Evolutionary conservation across 345 rosid genomes (phyloP), one percentile per base, ranked within the genome.

Genomic region (Garcia nutans): DNA sequence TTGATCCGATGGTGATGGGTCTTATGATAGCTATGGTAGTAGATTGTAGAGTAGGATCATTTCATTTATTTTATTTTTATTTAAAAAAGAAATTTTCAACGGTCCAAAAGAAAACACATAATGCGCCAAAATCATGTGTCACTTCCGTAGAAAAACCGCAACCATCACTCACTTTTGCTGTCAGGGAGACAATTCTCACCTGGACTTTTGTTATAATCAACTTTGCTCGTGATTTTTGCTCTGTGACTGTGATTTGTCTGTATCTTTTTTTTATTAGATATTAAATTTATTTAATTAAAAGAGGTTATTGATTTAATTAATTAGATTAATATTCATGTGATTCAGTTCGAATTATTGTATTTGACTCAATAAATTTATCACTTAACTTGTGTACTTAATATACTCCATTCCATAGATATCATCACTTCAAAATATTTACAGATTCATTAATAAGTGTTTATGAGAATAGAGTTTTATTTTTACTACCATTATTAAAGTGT

Each of bases 81-180:
- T 28, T 28, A 17, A 54, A 54, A 54, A 1, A 5, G 19, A 22
- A 0, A 19, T 54, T 15, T 16, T 4, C 58, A 17, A 61, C 65
- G 23, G 44, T 26, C 11, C 37, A 24, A 65, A 68, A 67, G 6
- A 61, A 58, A n/a, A 49, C 63, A 11, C 75, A 77, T 23, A 23
- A 70, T 37, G 70, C 55, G 75, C 42, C 65, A 62, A 70, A 62
- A 42, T 61, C 54, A 50, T 42, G 70, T 62, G 79, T 70, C 75
- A 41, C 55, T 50, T 62, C 63, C 71, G 55, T 61, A 50, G 79
- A 37, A 70, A 77, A 77, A 41, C 64, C 1, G 45, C 70, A 50
- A 75, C 41, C 28, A 68, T 3, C 2, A 8, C 31, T 17, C 23
- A 23, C 67, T 47, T 59, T 47, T 64, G 2, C 31, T 28, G 31